Conservation (phyloP, 2,329 filamentous ascomycete genomes). For the Hypoxylon sp. region DNA sequence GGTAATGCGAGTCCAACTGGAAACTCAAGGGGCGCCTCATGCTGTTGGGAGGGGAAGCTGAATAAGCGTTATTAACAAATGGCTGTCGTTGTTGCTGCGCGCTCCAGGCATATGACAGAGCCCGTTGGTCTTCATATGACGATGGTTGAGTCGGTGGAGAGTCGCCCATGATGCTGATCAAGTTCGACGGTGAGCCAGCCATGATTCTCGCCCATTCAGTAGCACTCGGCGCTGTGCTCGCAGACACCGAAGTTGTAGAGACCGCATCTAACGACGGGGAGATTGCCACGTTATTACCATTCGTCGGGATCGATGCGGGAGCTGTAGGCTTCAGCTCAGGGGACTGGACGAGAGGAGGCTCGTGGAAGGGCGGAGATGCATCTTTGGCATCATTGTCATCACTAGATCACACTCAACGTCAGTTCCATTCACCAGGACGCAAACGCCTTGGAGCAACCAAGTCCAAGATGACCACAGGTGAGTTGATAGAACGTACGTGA, state of each 20-base stretch:
- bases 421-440: constrained; percentile 7
- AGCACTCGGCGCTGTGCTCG: constrained; percentile 52
- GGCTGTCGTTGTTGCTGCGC: constrained; percentile 54
- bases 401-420: constrained; percentile 27
- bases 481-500: constrained; percentile 47
- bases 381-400: constrained; percentile 46
- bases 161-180: constrained; percentile 55
- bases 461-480: constrained; percentile 37
- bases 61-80: constrained; percentile 49
- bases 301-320: constrained; percentile 50
- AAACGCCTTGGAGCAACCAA: constrained; percentile 40
- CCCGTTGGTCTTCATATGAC: constrained; percentile 52
- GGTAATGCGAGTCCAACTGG: constrained; percentile 56
- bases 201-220: constrained; percentile 52
- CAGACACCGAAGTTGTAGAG: constrained; percentile 51
- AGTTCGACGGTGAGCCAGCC: constrained; percentile 52
- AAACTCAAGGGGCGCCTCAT: constrained; percentile 57
- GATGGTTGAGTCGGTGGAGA: constrained; percentile 55
- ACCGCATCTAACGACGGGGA: constrained; percentile 51
- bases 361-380: constrained; percentile 45
- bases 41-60: constrained; percentile 50
- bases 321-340: constrained; percentile 50
- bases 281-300: constrained; percentile 43
- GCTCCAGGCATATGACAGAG: constrained; percentile 53
- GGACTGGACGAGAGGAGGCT: constrained; percentile 48